Conservation (phyloP, 306 rosid species). For the Quillaja saponaria region DNA sequence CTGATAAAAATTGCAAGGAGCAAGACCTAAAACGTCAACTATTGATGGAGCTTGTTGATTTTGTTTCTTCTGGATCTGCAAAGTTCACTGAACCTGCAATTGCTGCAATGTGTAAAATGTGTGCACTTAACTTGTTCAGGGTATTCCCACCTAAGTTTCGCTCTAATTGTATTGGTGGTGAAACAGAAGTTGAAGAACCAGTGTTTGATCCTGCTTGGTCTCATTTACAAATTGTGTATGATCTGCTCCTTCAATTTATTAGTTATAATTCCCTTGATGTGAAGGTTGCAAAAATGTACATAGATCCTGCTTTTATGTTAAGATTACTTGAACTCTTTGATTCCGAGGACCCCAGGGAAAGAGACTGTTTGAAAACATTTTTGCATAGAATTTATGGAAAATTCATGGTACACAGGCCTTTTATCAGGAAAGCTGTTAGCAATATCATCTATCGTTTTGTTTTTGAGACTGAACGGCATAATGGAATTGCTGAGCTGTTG, state of each 20-base stretch:
- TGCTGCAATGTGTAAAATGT: conserved; percentile 87
- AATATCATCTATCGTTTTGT: conserved; percentile 82
- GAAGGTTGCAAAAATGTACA: conserved; percentile 73
- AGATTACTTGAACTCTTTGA: conserved; percentile 94
- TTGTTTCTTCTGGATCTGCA: conserved; percentile 82
- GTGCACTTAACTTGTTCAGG: conserved; percentile 80
- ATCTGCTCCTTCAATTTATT: conserved; percentile 81
- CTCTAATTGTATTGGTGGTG: conserved; percentile 63
- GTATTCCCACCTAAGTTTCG: conserved; percentile 91
- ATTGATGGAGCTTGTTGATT: conserved; percentile 81
- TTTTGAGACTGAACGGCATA: conserved; percentile 87
- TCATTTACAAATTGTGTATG: conserved; percentile 86
- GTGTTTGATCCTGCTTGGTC: conserved; percentile 98
- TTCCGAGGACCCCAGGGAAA: conserved; percentile 97
- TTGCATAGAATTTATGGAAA: conserved; percentile 93
- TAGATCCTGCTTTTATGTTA: conserved; percentile 78
- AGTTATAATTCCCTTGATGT: conserved; percentile 71
- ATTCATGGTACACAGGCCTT: conserved; percentile 95
- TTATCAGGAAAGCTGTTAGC: conserved; percentile 83
- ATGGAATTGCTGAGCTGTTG: conserved; percentile 91
- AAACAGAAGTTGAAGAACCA: conserved; percentile 91
- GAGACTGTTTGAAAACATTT: conserved; percentile 93
- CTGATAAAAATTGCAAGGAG: conserved; percentile 53
- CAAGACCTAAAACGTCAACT: conserved; percentile 85
- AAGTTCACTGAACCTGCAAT: conserved; percentile 86